Evolutionary conservation across 2,329 filamentous ascomycete genomes (phyloP).

Genomic region (Diaporthe batatas): DNA sequence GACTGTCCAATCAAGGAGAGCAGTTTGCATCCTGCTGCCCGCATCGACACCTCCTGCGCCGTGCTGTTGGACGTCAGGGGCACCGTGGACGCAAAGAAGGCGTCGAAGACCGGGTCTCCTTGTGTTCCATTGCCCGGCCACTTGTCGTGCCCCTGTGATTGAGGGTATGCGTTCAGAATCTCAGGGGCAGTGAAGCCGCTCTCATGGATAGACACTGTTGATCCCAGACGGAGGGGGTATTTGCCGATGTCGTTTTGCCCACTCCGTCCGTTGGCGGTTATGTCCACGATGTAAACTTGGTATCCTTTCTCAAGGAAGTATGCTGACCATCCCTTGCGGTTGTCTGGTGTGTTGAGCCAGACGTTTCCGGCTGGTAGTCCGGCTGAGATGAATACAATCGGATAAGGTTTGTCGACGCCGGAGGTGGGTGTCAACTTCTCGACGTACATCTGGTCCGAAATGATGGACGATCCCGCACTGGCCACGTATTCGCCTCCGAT

Average conservation of each 20-base stretch:
- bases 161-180: conserved; percentile 47
- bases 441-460: conserved; percentile 24
- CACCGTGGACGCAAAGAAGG: conserved; percentile 48
- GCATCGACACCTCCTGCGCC: conserved; percentile 48
- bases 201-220: conserved; percentile 43
- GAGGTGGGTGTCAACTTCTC: conserved; percentile 10
- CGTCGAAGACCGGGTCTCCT: conserved; percentile 50
- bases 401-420: conserved; percentile 13
- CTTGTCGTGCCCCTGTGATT: conserved; percentile 54
- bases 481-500: conserved; percentile 17
- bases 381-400: conserved; percentile 15
- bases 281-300: conserved; percentile 57
- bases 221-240: conserved; percentile 42
- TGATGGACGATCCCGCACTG: conserved; percentile 15
- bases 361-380: conserved; percentile 9
- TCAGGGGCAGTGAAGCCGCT: conserved; percentile 47
- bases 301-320: conserved; percentile 61
- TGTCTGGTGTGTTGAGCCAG: conserved; percentile 63
- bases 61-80: conserved; percentile 49
- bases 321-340: conserved; percentile 60
- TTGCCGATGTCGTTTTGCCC: conserved; percentile 43
- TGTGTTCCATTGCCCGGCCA: conserved; percentile 54
- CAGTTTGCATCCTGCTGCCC: conserved; percentile 49
- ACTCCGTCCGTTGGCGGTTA: conserved; percentile 45
- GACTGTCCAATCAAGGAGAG: conserved; percentile 49